Conservation (phyloP, 495 filamentous ascomycete species). For the Penicillium atrosanguineum region DNA sequence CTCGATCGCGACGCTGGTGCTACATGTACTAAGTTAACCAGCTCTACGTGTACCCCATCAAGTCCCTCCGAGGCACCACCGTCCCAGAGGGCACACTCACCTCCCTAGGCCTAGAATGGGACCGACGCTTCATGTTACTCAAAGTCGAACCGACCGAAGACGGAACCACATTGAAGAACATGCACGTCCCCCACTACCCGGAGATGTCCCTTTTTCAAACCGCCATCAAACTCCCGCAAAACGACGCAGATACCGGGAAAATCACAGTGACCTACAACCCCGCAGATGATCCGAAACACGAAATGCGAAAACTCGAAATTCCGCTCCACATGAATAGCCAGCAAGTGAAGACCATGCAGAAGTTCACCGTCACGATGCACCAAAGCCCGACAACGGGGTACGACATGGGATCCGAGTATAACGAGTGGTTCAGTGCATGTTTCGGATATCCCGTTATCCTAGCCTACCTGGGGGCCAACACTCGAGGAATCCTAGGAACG, state of each 20-base stretch:
- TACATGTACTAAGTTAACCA: conserved; percentile 27
- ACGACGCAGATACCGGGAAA: conserved; percentile 26
- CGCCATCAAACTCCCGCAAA: conserved; percentile 41
- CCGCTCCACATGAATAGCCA: conserved; percentile 57
- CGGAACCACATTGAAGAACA: conserved; percentile 51
- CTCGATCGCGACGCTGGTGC: neutral
- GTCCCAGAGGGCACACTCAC: conserved; percentile 56
- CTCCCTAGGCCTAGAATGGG: conserved; percentile 67
- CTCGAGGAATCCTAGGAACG: conserved; percentile 62
- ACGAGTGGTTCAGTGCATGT: conserved; percentile 69
- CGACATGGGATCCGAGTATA: conserved; percentile 63
- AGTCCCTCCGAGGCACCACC: conserved; percentile 67
- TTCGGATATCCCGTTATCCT: conserved; percentile 68
- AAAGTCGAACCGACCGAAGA: conserved; percentile 42
- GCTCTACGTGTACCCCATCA: conserved; percentile 89
- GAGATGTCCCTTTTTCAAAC: conserved; percentile 69
- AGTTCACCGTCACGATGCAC: conserved; percentile 54
- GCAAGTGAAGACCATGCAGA: conserved; percentile 47
- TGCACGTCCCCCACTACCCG: conserved; percentile 64
- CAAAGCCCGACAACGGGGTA: conserved; percentile 60
- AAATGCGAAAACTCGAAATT: conserved; percentile 46
- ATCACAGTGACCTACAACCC: conserved; percentile 57
- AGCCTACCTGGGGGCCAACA: conserved; percentile 65
- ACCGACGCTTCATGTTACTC: conserved; percentile 78
- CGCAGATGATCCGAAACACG: conserved; percentile 16